phyloP scores from a whole-genome alignment of 2,329 filamentous ascomycete species.

The Dactylellina cionopaga region DNA sequence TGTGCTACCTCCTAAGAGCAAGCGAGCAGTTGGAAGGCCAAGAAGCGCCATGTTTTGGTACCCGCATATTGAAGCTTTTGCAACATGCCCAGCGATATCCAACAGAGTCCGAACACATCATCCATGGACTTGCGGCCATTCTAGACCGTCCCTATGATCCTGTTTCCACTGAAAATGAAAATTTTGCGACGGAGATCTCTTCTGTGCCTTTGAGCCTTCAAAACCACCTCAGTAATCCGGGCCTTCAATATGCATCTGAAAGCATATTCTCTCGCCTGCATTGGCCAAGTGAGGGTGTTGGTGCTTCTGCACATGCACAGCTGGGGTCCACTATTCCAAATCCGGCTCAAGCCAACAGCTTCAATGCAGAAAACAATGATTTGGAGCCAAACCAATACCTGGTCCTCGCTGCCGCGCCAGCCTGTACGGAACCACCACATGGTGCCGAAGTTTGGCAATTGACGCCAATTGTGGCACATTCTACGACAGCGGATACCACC shows the following conservation, averaged over 20 bases:
- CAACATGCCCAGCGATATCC: conserved; percentile 46
- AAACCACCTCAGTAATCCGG: conserved; percentile 16
- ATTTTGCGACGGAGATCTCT: conserved; percentile 11
- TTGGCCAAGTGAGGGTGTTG: conserved; percentile 13
- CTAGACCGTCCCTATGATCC: conserved; percentile 33
- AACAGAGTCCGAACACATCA: conserved; percentile 42
- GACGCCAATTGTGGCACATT: conserved; percentile 39
- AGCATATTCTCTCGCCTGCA: conserved; percentile 18
- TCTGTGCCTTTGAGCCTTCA: conserved; percentile 16
- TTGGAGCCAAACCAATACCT: conserved; percentile 25
- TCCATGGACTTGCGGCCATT: conserved; percentile 37
- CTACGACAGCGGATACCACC: neutral
- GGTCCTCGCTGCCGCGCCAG: conserved; percentile 27
- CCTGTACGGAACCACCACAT: conserved; percentile 19
- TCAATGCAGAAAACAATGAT: neutral
- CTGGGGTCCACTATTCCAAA: conserved; percentile 23
- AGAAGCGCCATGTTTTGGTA: conserved; percentile 50
- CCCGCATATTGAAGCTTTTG: conserved; percentile 45
- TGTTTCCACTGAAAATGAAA: conserved; percentile 18
- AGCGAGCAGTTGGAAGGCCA: conserved; percentile 46
- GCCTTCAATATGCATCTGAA: conserved; percentile 20
- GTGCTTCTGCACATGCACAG: conserved; percentile 1
- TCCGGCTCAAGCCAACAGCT: conserved; percentile 9
- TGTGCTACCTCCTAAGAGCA: conserved; percentile 33
- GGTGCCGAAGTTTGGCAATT: conserved; percentile 30